Evolutionary conservation across 2,329 filamentous ascomycete species (phyloP).

Genomic region (Leptographium wingfieldii): DNA sequence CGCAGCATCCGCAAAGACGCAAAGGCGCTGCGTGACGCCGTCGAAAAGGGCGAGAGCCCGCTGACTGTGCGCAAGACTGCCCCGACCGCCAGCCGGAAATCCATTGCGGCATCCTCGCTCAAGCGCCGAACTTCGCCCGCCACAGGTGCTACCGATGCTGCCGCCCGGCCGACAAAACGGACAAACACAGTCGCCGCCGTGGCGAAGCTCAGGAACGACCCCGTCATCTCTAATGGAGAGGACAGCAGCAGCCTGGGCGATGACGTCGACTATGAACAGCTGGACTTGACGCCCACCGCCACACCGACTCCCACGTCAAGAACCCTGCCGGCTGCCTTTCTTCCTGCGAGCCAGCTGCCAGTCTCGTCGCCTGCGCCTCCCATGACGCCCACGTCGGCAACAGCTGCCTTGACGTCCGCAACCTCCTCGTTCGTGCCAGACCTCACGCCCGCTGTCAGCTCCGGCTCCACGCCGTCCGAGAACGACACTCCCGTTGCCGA

Average conservation of each 20-base stretch:
- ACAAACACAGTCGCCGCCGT: background rate
- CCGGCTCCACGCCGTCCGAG: constrained; percentile 8
- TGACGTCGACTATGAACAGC: constrained; percentile 18
- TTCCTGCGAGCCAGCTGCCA: background rate
- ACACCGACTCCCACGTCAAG: constrained; percentile 11
- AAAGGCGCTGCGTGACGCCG: constrained; percentile 31
- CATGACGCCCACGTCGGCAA: background rate
- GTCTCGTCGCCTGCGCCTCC: background rate
- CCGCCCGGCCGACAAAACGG: background rate
- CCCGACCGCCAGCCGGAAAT: constrained; percentile 15
- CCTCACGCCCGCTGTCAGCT: constrained; percentile 7
- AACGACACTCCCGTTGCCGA: background rate
- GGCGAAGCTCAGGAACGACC: background rate
- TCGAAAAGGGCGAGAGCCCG: constrained; percentile 33
- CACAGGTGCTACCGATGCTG: background rate
- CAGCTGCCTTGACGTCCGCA: background rate
- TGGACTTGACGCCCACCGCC: constrained; percentile 14
- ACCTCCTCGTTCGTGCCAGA: background rate
- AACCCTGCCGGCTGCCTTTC: background rate
- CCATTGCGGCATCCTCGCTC: constrained; percentile 5
- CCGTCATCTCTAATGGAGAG: constrained; percentile 11
- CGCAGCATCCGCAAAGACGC: constrained; percentile 41
- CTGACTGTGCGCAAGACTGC: constrained; percentile 17
- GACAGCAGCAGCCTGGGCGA: constrained; percentile 13
- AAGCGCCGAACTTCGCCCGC: constrained; percentile 8